Evolutionary conservation across 768 basidiomycete genomes (phyloP), one percentile per base, ranked within the genome.

Genomic region (Sistotremastrum suecicum): DNA sequence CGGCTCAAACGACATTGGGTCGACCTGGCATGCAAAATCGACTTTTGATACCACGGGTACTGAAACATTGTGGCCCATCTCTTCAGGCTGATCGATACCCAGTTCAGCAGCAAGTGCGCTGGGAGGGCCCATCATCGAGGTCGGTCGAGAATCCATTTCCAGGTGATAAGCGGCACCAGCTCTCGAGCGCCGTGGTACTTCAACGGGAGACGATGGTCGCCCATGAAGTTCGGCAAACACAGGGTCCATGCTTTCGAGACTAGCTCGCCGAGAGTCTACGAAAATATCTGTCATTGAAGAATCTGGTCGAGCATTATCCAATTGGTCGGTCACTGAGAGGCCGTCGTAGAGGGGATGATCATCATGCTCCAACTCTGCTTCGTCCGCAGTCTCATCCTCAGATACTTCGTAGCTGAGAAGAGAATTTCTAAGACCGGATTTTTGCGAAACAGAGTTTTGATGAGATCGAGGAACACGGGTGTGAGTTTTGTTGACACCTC

Each of bases 231-330:
- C 84, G 44, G 86, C 85, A 55, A 86, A 91, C 1, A 65, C 71
- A 7, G 89, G 88, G 50, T 90, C 88, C 82, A 91, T 85, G 39
- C 85, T 86, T 46, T 89, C 85, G 3, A 86, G 72, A 53, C 80
- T 84, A 5, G 74, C 74, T 34, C 79, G 69, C 8, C 49, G 46
- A 34, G 50, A 50, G n/a, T 46, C 20, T 20, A 20, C 20, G 20
- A 20, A 20, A 20, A 20, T 20, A 2, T 20, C 20, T 20, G 20
- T 20, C 20, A 20, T 20, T 20, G 20, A 20, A 20, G 20, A 20
- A 20, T 20, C 20, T 20, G 20, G 20, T 20, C 20, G 20, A 20
- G 20, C 20, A 20, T 20, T 20, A 20, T 20, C 20, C 20, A 20
- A 20, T 20, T 20, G 20, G 20, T 20, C 20, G 20, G 20, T 20